Evolutionary conservation across 768 basidiomycete species (phyloP), one percentile per base, ranked within the genome.

Genomic region (Udeniomyces megalosporus): DNA sequence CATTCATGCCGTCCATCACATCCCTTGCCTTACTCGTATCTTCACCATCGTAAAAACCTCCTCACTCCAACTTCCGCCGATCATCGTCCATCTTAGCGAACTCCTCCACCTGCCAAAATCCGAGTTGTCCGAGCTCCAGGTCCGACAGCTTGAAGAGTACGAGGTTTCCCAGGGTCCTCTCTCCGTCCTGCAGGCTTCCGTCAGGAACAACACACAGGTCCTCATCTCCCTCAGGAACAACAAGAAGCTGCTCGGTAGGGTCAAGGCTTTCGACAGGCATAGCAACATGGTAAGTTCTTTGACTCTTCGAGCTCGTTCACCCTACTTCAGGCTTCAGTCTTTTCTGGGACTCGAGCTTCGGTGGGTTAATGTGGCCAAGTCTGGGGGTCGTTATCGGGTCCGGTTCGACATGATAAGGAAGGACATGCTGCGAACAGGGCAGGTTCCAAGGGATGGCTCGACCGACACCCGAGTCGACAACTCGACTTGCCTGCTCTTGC

Each of bases 211-310:
- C 75, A 84, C 92, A 14, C 95, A 99, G 77, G 87, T 99, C 67
- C 83, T 99, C 66, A 92, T 99, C 71, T 92, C 91, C 22, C 79
- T 99, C 61, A 80, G 95, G 69, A 99, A 97, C 78, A 96, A 97
- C 80, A 96, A 93, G 78, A 99, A 99, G 75, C 77, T 99, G 38
- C 66, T 77, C 60, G 76, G 73, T 31, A 82, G 92, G 54, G 92
- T 96, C 60, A 99, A 99, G 75, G 95, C 95, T 0, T 99, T 99
- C 72, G 95, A 99, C 74, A 80, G 95, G 72, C 95, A 99, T 75
- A 88, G 88, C 69, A 99, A 99, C 72, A 96, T 99, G 92, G 93
- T 88, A 67, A 52, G 83, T 56, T 34, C 38, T 42, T 17, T 42
- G 10, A 42, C 8, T 17, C 8, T 42, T n/a, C n/a, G n/a, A n/a